phyloP scores from a whole-genome alignment of 495 filamentous ascomycete genomes.

The Penicillium fimorum region DNA sequence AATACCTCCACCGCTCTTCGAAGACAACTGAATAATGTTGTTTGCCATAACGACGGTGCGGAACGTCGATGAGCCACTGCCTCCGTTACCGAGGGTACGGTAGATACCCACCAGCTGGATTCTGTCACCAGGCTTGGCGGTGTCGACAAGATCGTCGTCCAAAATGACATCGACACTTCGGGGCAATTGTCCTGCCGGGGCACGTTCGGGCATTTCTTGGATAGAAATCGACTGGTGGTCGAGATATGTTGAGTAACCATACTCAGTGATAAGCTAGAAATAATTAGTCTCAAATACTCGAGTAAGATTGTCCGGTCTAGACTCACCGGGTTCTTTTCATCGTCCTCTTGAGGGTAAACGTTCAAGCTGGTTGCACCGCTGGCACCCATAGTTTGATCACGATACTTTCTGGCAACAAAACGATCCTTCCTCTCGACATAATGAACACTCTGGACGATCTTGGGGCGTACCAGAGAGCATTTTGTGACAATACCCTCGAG shows the following conservation, averaged over 20 bases:
- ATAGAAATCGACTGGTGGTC: slow-evolving; percentile 98
- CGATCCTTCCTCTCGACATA: slow-evolving; percentile 81
- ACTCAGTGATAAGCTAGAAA: slow-evolving; percentile 77
- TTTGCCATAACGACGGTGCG: slow-evolving; percentile 92
- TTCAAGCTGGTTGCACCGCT: slow-evolving; percentile 81
- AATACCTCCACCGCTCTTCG: slow-evolving; percentile 92
- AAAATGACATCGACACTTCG: slow-evolving; percentile 96
- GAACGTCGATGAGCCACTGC: slow-evolving; percentile 83
- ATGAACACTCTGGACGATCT: slow-evolving; percentile 96
- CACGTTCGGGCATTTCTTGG: slow-evolving; percentile 98
- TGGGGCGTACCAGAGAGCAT: slow-evolving; percentile 91
- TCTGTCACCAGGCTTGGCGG: slow-evolving; percentile 90
- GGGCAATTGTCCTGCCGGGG: slow-evolving; percentile 92
- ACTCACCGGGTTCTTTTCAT: slow-evolving; percentile 67
- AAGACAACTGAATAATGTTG: slow-evolving; percentile 91
- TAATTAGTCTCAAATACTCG: slow-evolving; percentile 11
- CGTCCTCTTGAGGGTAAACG: slow-evolving; percentile 94
- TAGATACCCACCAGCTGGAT: slow-evolving; percentile 96
- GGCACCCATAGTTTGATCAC: slow-evolving; percentile 93
- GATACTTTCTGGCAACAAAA: slow-evolving; percentile 83
- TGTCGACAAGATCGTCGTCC: slow-evolving; percentile 95
- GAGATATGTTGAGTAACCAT: slow-evolving; percentile 90
- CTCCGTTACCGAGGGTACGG: slow-evolving; percentile 86
- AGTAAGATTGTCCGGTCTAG: not conserved
- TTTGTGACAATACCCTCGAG: slow-evolving; percentile 97